Base-by-base conservation (phyloP, 1,139 yeast species). In the Scheffersomyces insectosa region DNA sequence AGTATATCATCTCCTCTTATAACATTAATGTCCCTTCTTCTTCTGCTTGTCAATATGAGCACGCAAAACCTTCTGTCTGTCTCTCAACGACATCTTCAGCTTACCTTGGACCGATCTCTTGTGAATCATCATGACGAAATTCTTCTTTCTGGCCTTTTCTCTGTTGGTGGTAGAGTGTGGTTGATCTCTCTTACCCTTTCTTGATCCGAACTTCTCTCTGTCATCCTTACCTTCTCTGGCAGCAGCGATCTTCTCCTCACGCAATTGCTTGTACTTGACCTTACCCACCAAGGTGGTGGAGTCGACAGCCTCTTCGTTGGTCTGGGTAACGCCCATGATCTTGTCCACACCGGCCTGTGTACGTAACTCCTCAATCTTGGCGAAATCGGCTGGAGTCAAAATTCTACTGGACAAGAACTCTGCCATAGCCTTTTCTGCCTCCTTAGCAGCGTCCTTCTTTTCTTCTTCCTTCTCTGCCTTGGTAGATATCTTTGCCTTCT, bases 121-220 rank as follows among this genome's bases (percentile, higher is more conserved):
- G 70, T 93, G 99, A 56, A 93, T 87, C 91, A 88, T 88, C 99
- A 93, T 93, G 63, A 95, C 93, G 63, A 90, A 93, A 70, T 93
- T 95, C 96, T 93, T 93, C 90, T 89, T 89, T 65, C 98, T 80
- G 15, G 91, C 95, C 81, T 93, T 93, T 67, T 95, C 97, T 68
- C 82, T 83, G 68, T 93, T 93, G 12, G 99, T 95, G 14, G 98
- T 91, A 36, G 97, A 88, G 60, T 85, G 96, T 30, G 84, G 79
- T 48, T 71, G 74, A 37, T 85, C 93, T 66, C 90, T 80, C 68
- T 82, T 83, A 56, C 96, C 96, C 70, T 82, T 86, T 62, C 84
- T 82, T 13, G 96, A 86, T 28, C 97, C 97, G 58, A 83, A 91
- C 64, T 85, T 85, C 45, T 87, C 96, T 62, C 97, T 81, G 48